phyloP scores from a whole-genome alignment of 768 basidiomycete genomes.

The Termitomyces sp. region DNA sequence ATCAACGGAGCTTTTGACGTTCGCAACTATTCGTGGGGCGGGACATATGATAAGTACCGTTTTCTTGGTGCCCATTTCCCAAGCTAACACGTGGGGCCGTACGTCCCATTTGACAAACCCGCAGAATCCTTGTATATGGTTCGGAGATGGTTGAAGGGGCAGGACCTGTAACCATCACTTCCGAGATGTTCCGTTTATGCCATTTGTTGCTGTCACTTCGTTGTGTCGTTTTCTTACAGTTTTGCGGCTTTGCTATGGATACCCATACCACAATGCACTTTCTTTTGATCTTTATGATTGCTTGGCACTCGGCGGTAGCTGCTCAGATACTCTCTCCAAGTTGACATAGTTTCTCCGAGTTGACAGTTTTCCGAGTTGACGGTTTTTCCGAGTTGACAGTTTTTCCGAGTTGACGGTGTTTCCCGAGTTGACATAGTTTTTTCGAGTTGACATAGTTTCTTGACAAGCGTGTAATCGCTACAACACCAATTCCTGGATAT shows the following conservation, averaged over 20 bases:
- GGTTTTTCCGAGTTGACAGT: no score
- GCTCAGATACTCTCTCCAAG: background rate
- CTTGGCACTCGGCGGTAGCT: background rate
- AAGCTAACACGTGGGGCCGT: slow-evolving; percentile 16
- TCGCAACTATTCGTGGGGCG: slow-evolving; percentile 35
- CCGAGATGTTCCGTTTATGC: background rate
- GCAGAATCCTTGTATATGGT: slow-evolving; percentile 59
- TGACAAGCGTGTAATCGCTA: no score
- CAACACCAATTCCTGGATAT: no score
- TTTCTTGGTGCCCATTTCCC: background rate
- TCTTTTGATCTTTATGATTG: background rate
- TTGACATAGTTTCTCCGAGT: no score
- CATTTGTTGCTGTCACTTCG: background rate
- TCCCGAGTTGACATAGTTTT: no score
- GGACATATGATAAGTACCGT: slow-evolving; percentile 52
- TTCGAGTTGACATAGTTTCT: no score
- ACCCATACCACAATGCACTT: background rate
- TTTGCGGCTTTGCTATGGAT: background rate
- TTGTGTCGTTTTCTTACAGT: background rate
- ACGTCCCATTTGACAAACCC: slow-evolving; percentile 69
- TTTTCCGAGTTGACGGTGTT: no score
- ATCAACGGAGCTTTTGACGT: slow-evolving; percentile 28
- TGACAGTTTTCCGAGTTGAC: no score
- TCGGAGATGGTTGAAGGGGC: slow-evolving; percentile 51
- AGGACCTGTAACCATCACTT: slow-evolving; percentile 26